A percentile compares a stretch with the other conserved stretches of the same genome.
phyloP scores from a whole-genome alignment of 306 rosid species.

The Senna tora region DNA sequence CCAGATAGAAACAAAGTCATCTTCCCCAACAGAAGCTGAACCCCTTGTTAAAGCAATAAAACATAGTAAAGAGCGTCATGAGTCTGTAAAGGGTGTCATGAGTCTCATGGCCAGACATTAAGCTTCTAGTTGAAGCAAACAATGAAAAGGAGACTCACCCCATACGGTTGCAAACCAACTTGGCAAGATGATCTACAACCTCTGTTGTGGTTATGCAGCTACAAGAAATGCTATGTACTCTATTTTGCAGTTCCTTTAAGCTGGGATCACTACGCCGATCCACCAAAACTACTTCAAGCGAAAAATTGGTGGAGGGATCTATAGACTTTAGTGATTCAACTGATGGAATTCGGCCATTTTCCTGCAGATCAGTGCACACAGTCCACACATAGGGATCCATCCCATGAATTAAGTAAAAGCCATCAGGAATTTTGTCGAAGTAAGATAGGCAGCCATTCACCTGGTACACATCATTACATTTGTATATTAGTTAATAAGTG shows the following conservation, averaged over 20 bases:
- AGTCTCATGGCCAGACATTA: conserved; percentile 37
- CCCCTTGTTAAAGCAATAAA: conserved; percentile 78
- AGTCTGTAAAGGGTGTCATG: conserved; percentile 45
- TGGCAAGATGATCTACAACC: conserved; percentile 91
- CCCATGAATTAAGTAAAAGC: conserved; percentile 86
- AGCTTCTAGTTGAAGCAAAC: conserved; percentile 36
- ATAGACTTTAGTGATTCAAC: conserved; percentile 77
- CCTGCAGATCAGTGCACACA: conserved; percentile 84
- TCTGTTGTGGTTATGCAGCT: conserved; percentile 73
- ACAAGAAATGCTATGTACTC: conserved; percentile 64
- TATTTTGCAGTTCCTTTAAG: conserved; percentile 85
- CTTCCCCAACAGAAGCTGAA: conserved; percentile 80
- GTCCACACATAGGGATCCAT: conserved; percentile 94
- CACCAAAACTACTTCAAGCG: conserved; percentile 84
- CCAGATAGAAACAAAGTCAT: conserved; percentile 69
- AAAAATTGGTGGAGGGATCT: conserved; percentile 61
- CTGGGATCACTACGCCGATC: conserved; percentile 75
- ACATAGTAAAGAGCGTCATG: conserved; percentile 47
- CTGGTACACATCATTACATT: conserved; percentile 54
- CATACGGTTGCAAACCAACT: conserved; percentile 84
- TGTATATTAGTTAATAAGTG: conserved; percentile 18
- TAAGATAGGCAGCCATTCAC: conserved; percentile 97
- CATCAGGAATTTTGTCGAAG: conserved; percentile 87
- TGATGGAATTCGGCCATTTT: conserved; percentile 89
- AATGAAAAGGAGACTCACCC: conserved; percentile 72